These are phyloP conservation scores for Aureobasidium zeae DNA, from an alignment of 2,329 filamentous ascomycete species.

Conservation along the genomic window DNA sequence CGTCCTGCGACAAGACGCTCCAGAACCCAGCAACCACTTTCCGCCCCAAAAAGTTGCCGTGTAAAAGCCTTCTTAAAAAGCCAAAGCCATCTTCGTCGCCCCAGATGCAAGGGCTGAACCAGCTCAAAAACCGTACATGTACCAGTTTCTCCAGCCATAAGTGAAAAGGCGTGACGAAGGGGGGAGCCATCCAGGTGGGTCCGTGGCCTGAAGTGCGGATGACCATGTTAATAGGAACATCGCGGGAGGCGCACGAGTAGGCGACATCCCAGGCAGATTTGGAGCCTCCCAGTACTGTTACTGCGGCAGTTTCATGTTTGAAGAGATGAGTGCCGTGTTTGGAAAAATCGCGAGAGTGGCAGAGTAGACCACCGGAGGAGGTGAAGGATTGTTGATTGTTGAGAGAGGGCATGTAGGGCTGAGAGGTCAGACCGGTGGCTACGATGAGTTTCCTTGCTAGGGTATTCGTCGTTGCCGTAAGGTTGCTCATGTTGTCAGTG, in stretches of 20 bases:
- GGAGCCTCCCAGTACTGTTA: conserved; percentile 50
- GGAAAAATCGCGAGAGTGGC: conserved; percentile 50
- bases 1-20: conserved; percentile 46
- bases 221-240: conserved; percentile 47
- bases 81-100: conserved; percentile 53
- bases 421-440: conserved; percentile 52
- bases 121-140: conserved; percentile 58
- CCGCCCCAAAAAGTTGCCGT: conserved; percentile 49
- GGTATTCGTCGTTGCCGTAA: conserved; percentile 10
- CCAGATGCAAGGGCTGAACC: conserved; percentile 69
- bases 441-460: conserved; percentile 50
- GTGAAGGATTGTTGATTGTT: conserved; percentile 42
- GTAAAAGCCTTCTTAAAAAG: conserved; percentile 46
- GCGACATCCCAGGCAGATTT: conserved; percentile 58
- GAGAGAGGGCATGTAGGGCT: conserved; percentile 46
- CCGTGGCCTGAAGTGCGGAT: conserved; percentile 52
- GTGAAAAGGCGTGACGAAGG: conserved; percentile 58
- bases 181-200: conserved; percentile 50
- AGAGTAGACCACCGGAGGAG: conserved; percentile 34
- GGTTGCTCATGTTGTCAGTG: not conserved
- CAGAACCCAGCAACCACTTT: conserved; percentile 49
- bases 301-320: conserved; percentile 31
- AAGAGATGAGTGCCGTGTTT: conserved; percentile 27
- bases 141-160: conserved; percentile 59
- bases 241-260: conserved; percentile 47